Evolutionary conservation across 495 filamentous ascomycete species (phyloP).

Genomic region (Aspergillus coremiiformis): DNA sequence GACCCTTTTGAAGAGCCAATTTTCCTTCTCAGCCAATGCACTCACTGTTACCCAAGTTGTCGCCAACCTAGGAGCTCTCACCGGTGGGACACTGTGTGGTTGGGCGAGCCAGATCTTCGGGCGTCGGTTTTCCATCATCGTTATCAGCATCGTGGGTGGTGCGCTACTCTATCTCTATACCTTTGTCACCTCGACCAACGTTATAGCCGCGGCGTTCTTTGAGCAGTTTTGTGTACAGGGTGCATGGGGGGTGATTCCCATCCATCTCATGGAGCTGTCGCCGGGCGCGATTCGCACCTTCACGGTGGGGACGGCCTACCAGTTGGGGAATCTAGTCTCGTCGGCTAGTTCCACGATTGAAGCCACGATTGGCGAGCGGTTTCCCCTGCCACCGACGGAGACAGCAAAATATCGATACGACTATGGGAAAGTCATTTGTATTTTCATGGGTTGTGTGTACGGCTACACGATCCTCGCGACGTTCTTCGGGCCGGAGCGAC

Average conservation of each 20-base stretch:
- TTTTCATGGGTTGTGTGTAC: constrained; percentile 91
- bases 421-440: constrained; percentile 86
- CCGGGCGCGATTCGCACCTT: constrained; percentile 78
- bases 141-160: constrained; percentile 68
- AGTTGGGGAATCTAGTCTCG: constrained; percentile 77
- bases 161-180: constrained; percentile 78
- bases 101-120: constrained; percentile 78
- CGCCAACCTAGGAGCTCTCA: constrained; percentile 74
- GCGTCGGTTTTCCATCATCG: constrained; percentile 71
- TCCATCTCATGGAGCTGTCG: constrained; percentile 82
- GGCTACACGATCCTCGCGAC: constrained; percentile 71
- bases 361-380: constrained; percentile 70
- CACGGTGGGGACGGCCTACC: constrained; percentile 75
- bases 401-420: constrained; percentile 51
- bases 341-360: constrained; percentile 80
- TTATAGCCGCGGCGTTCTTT: constrained; percentile 85
- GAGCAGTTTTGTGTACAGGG: constrained; percentile 88
- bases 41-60: constrained; percentile 82
- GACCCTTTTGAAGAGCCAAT: constrained; percentile 73
- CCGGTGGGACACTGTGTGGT: constrained; percentile 68
- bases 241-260: constrained; percentile 77
- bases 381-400: constrained; percentile 57
- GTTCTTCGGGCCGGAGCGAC: constrained; percentile 67
- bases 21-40: constrained; percentile 58
- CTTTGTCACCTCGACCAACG: constrained; percentile 49